Base-by-base conservation (phyloP, 805 yeast species). In the Metschnikowia peoriensis region DNA sequence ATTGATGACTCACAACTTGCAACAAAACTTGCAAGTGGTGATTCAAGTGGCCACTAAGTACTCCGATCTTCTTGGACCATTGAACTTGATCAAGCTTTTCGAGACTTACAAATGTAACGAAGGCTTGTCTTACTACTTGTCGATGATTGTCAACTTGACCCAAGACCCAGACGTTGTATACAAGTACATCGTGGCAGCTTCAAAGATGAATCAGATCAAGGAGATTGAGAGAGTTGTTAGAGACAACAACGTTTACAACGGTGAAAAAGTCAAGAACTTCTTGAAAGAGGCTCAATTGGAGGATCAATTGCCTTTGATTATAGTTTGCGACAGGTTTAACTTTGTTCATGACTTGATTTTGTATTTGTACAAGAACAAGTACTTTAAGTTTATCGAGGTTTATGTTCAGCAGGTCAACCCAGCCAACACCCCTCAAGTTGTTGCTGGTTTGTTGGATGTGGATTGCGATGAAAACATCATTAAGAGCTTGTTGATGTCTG, bases 361-460 rank as follows among this genome's bases (percentile, higher is more conserved):
- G 65, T 94, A 88, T 75, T 80, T 94, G 69, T 94, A 94, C 85
- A 94, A 93, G 77, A 89, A 92, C 74, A 92, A 93, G 71, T 93
- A 85, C 74, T 89, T 91, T 83, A 91, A 94, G 72, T 94, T 93
- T 64, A 94, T 94, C 71, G 98, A 94, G 76, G 96, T 94, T 46
- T 94, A 93, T 66, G 99, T 94, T 51, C 98, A 94, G 76, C 96
- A 91, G 68, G 98, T 94, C 48, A 94, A 94, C 73, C 97, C 99
- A 49, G 78, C 96, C 8, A 89, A 88, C 69, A 89, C 99, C 15
- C 96, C 99, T 7, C 96, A 92, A 71, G 99, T 94, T 57, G 82
- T 94, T 65, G 99, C 97, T 56, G 98, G 96, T 44, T 79, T 94
- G 65, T 78, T 94, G 60, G 99, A 94, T 69, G 98, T 94, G 61